Evolutionary conservation across 768 basidiomycete species (phyloP), one percentile per base, ranked within the genome.

Genomic region (Psilocybe cyanescens): DNA sequence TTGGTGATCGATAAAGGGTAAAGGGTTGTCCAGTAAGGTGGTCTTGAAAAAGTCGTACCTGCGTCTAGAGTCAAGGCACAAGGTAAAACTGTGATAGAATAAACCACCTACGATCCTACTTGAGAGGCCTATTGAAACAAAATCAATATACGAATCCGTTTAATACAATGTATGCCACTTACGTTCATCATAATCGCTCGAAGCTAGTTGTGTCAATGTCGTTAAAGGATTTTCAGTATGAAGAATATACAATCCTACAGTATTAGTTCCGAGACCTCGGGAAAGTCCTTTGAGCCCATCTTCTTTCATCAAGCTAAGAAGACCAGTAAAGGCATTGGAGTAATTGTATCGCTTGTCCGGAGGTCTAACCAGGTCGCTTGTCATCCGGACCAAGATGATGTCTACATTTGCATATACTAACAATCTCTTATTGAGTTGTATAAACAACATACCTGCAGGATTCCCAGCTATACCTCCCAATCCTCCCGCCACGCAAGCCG

Each of bases 401-500:
- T 93, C 91, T 84, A 63, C 56, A 47, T 11, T 7, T 37, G 39
- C 4, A 51, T 48, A 6, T 47, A 19, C 35, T 37, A 12, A 33
- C 3, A 33, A 45, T 48, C 9, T 17, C 44, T 24, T 51, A 45
- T 11, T 19, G 64, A 55, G 19, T 55, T n/a, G 57, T 30, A 60
- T 33, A 52, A 41, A 49, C 47, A 46, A 73, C 76, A 50, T 65
- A 84, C 89, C 89, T 68, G 89, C 90, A 35, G 94, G 94, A 68
- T 95, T 96, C 3, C 94, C 94, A 3, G 89, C 88, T 45, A 95
- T 70, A 9, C 94, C 94, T 16, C 94, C 94, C 14, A 94, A 77
- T 28, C 85, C 91, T 37, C 94, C 94, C 12, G 94, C 89, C 24
- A 88, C 65, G 71, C 86, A 82, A 24, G 91, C 89, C 3, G 87